Evolutionary conservation across 805 yeast genomes (phyloP), one percentile per base, ranked within the genome.

Genomic region (Wickerhamomyces tratensis): DNA sequence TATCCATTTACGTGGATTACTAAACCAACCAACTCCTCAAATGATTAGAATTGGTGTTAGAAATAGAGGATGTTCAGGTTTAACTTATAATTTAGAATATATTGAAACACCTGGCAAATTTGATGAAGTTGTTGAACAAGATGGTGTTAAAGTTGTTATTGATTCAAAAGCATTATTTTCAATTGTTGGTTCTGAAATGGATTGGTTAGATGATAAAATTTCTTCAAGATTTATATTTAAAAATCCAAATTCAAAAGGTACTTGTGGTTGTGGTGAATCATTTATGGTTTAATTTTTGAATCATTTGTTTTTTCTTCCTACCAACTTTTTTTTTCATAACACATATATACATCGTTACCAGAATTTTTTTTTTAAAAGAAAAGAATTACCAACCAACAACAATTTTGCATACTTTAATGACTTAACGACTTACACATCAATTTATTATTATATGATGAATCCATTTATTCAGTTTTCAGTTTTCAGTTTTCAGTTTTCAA

Each of bases 251-350:
- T 84, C 95, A 35, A 93, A 91, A 68, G 98, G 98, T 31, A 86
- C 95, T 40, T 93, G 98, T 65, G 98, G 98, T 11, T 93, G 98
- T 63, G 98, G 98, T 42, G 98, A 93, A 67, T 86, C 96, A 6
- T 93, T 93, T 62, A 93, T 89, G 96, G 96, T 91, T 8, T 89
- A 67, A 57, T 6, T 20, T 20, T 20, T 20, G 20, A 20, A 20
- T 20, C 20, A 20, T 20, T 20, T 20, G n/a, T n/a, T 20, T 20
- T 20, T 4, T 4, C 20, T 20, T 20, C 20, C 20, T 20, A n/a
- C 20, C 20, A 20, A 20, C 4, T 20, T 20, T 20, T 20, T 20
- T 20, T 20, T n/a, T n/a, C n/a, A n/a, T n/a, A n/a, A n/a, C n/a
- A n/a, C n/a, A n/a, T n/a, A n/a, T n/a, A n/a, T n/a, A n/a, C 20